Evolutionary conservation across 2,329 filamentous ascomycete species (phyloP), one percentile per base, ranked within the genome.

Genomic region (Fusarium humuli): DNA sequence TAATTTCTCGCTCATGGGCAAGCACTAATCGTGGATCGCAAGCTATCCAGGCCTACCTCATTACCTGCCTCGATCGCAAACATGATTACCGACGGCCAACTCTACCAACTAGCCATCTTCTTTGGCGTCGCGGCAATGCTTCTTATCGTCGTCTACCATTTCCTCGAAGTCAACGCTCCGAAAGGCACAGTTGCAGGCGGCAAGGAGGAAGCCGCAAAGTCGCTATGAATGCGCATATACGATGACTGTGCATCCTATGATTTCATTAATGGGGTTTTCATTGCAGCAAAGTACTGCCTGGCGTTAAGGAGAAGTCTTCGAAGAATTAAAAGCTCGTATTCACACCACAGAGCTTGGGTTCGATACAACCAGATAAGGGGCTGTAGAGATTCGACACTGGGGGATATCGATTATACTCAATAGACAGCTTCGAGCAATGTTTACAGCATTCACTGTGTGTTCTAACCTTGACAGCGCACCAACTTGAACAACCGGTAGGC

Each of bases 61-160:
- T 54, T 20, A 27, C 37, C 56, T 54, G 50, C 58, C 47, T 57
- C 41, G 49, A 54, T 46, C 66, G 64, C 77, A 84, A 92, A 76
- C 50, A 99, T 99, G 96, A 98, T 99, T 79, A 92, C 94, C 79
- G 96, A 99, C 89, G 85, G 87, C 80, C 91, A 96, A 72, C 91
- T 99, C 76, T 98, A 98, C 87, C 88, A 88, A 69, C 89, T 99
- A 30, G 94, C 96, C 80, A 90, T 98, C 80, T 95, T 98, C 80
- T 92, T 99, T 65, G 96, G 96, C 83, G 92, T 90, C 58, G 88
- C 91, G 42, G 90, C 95, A 69, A 95, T 98, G 93, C 85, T 98
- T 46, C 87, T 99, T 67, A 98, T 98, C 72, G 90, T 99, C 30
- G 83, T 97, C 29, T 98, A 99, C 83, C 94, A 98, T 81, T 98